phyloP scores from a whole-genome alignment of 371 early-diverging fungal genomes.

The Mortierella sp. region DNA sequence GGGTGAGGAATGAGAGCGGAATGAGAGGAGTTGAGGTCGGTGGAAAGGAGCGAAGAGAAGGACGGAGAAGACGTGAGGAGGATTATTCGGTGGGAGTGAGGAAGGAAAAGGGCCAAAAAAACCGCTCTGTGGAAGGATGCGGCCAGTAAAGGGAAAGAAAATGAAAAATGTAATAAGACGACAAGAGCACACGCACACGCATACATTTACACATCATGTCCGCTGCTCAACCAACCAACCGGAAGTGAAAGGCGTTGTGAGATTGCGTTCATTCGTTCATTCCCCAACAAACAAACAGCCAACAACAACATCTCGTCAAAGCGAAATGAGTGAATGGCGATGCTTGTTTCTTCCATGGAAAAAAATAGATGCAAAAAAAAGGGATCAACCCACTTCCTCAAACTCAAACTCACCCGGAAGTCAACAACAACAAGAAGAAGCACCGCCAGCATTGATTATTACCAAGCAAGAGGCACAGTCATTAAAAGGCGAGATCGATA shows the following conservation, averaged over 20 bases:
- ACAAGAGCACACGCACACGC: neutral
- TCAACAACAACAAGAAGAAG: neutral
- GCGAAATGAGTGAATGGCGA: neutral
- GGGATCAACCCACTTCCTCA: neutral
- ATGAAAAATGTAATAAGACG: slow-evolving; percentile 4
- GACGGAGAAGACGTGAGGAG: neutral
- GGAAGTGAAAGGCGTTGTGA: too few relatives aligned
- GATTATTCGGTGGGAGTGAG: neutral
- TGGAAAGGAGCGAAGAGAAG: neutral
- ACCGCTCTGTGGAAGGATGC: neutral
- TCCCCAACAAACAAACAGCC: neutral
- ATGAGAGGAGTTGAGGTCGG: slow-evolving; percentile 4
- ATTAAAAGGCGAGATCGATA: neutral
- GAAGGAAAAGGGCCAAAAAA: neutral
- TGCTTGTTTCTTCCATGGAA: neutral
- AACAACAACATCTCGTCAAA: neutral
- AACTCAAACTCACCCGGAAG: neutral
- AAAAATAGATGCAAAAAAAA: too few relatives aligned
- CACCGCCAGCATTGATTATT: too few relatives aligned
- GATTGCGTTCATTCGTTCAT: neutral
- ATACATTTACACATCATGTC: neutral
- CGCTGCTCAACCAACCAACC: neutral
- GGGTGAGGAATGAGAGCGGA: neutral
- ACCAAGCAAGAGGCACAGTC: neutral
- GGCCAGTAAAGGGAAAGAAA: neutral